These are phyloP conservation scores for Cyathus striatus DNA, from an alignment of 768 basidiomycete genomes.

Conservation along the genomic window DNA sequence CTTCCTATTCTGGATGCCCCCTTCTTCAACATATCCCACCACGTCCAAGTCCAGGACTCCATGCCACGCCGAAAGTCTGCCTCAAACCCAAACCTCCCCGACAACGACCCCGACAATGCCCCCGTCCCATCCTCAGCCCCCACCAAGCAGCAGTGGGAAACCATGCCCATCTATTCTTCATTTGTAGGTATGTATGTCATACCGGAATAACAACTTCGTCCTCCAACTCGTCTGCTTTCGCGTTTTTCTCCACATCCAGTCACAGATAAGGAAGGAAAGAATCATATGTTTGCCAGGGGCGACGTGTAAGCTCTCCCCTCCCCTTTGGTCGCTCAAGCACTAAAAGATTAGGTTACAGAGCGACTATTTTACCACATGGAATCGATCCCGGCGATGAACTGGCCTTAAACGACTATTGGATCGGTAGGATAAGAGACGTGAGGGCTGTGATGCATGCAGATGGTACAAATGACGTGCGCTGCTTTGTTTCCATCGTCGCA, in stretches of 20 bases:
- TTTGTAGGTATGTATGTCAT: constrained; percentile 20
- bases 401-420: constrained; percentile 42
- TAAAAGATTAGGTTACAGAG: constrained; percentile 19
- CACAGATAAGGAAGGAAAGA: constrained; percentile 21
- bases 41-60: neutral
- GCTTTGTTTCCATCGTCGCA: neutral
- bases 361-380: constrained; percentile 35
- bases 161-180: constrained; percentile 11
- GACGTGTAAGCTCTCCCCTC: constrained; percentile 27
- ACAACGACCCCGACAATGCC: neutral
- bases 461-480: constrained; percentile 20
- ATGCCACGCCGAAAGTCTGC: neutral
- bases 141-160: constrained; percentile 9
- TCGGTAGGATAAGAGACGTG: constrained; percentile 44
- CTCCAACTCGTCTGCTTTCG: neutral
- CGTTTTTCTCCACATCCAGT: constrained; percentile 13
- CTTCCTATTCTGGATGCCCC: neutral
- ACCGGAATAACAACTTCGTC: neutral
- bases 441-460: constrained; percentile 22
- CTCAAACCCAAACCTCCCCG: neutral
- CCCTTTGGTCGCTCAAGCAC: neutral
- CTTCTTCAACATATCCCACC: too few relatives aligned
- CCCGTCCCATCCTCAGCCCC: too few relatives aligned
- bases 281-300: constrained; percentile 21
- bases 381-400: constrained; percentile 14